Evolutionary conservation across 371 early-diverging fungal genomes (phyloP).

Genomic region (Mucor plumbeus): DNA sequence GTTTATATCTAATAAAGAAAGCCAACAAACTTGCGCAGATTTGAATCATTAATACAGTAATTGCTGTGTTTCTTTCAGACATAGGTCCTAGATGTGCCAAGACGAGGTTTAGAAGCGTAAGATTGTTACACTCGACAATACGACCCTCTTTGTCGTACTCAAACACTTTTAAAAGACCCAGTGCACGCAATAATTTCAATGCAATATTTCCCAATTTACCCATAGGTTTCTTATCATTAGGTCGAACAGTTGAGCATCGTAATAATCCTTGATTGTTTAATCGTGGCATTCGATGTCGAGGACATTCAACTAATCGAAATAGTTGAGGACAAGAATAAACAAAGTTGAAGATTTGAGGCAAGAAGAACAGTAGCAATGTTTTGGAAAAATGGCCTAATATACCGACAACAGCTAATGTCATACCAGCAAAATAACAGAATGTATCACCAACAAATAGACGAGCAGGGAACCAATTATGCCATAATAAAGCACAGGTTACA

Average conservation of each 20-base stretch:
- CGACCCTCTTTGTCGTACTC: constrained; percentile 65
- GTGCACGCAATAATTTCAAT: constrained; percentile 39
- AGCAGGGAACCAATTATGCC: constrained; percentile 94
- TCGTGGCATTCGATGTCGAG: constrained; percentile 95
- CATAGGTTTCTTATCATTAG: constrained; percentile 41
- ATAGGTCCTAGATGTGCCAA: constrained; percentile 79
- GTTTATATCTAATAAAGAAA: constrained; percentile 77
- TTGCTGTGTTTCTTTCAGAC: constrained; percentile 70
- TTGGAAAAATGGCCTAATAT: constrained; percentile 94
- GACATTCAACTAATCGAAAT: constrained; percentile 94
- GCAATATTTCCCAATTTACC: constrained; percentile 40
- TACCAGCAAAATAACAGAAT: constrained; percentile 98
- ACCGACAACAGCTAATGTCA: constrained; percentile 95
- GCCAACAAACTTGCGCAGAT: constrained; percentile 66
- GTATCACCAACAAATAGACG: constrained; percentile 98
- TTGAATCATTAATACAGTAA: constrained; percentile 69
- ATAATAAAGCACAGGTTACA: constrained; percentile 77
- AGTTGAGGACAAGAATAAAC: constrained; percentile 94
- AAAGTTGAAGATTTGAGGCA: constrained; percentile 98
- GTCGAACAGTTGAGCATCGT: constrained; percentile 47
- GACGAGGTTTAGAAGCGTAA: constrained; percentile 92
- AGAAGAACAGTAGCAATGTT: constrained; percentile 90
- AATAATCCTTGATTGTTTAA: constrained; percentile 60
- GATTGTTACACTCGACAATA: constrained; percentile 74
- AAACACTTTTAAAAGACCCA: constrained; percentile 57